phyloP scores from a whole-genome alignment of 1,284 basidiomycete genomes.

The Sanghuangporus weigelae region DNA sequence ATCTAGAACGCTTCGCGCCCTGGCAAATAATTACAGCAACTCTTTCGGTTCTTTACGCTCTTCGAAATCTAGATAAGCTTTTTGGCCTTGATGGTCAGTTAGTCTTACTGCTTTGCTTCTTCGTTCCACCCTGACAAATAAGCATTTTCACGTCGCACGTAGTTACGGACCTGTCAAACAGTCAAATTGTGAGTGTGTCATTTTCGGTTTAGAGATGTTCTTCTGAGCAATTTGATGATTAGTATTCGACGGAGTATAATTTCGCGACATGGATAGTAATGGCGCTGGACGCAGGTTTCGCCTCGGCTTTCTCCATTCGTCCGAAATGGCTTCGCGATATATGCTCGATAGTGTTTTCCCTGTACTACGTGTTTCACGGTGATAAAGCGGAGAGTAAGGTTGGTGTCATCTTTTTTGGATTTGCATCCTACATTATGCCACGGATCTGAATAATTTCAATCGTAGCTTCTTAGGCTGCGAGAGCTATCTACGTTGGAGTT shows the following conservation, averaged over 20 bases:
- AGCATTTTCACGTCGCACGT: not conserved
- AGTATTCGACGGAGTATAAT: constrained; percentile 93
- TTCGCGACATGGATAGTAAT: constrained; percentile 95
- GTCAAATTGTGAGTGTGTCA: constrained; percentile 60
- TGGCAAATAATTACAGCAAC: constrained; percentile 92
- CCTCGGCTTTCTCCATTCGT: constrained; percentile 90
- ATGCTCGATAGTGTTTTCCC: constrained; percentile 77
- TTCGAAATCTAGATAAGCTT: constrained; percentile 84
- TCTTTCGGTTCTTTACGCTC: constrained; percentile 79
- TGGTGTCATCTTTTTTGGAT: not conserved
- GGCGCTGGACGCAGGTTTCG: constrained; percentile 95
- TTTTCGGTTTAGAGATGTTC: constrained; percentile 14
- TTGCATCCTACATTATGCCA: not conserved
- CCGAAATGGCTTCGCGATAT: constrained; percentile 90
- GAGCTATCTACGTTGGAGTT: constrained; percentile 95
- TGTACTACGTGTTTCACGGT: constrained; percentile 93
- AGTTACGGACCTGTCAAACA: constrained; percentile 27
- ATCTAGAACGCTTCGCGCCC: constrained; percentile 79
- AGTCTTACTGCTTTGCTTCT: not conserved
- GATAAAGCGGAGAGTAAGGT: constrained; percentile 92
- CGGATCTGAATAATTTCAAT: not conserved
- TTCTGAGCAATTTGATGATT: not conserved
- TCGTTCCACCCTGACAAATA: not conserved
- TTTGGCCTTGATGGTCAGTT: constrained; percentile 75
- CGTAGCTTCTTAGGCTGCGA: constrained; percentile 81